Conservation (phyloP, 148 eudicot species). For the Heliosperma pusillum region DNA sequence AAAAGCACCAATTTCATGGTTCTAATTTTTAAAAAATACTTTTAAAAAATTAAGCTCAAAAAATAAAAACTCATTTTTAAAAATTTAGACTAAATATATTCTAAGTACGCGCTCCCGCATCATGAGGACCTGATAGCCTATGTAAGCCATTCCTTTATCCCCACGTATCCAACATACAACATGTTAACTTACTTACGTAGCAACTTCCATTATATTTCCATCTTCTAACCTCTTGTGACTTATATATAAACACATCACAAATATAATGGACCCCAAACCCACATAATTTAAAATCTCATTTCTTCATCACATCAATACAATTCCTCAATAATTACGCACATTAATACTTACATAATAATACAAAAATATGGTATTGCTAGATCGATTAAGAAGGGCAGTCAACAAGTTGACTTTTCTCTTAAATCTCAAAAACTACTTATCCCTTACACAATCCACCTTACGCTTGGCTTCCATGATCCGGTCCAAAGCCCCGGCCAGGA, state of each 20-base stretch:
- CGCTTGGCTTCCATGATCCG: constrained; percentile 19
- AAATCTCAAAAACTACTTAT: constrained; percentile 19
- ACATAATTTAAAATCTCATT: not conserved
- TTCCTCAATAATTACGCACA: not conserved
- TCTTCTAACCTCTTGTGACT: not conserved
- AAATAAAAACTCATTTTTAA: too few relatives aligned
- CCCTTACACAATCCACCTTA: constrained; percentile 30
- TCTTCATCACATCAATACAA: not conserved
- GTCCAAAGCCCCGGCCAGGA: constrained; percentile 21
- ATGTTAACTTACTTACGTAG: constrained; percentile 21
- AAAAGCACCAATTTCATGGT: too few relatives aligned
- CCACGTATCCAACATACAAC: not conserved
- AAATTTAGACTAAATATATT: too few relatives aligned
- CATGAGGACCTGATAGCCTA: too few relatives aligned
- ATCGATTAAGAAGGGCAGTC: constrained; percentile 34
- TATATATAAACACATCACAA: not conserved
- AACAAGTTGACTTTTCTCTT: constrained; percentile 34
- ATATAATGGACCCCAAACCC: not conserved
- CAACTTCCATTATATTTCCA: constrained; percentile 19
- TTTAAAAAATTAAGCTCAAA: too few relatives aligned
- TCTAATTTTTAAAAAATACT: too few relatives aligned
- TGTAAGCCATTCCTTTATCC: not conserved
- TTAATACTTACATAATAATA: not conserved
- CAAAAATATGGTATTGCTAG: constrained; percentile 20
- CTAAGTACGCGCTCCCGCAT: too few relatives aligned